phyloP scores from a whole-genome alignment of 1,139 yeast species.

The Blastobotrys indianensis region DNA sequence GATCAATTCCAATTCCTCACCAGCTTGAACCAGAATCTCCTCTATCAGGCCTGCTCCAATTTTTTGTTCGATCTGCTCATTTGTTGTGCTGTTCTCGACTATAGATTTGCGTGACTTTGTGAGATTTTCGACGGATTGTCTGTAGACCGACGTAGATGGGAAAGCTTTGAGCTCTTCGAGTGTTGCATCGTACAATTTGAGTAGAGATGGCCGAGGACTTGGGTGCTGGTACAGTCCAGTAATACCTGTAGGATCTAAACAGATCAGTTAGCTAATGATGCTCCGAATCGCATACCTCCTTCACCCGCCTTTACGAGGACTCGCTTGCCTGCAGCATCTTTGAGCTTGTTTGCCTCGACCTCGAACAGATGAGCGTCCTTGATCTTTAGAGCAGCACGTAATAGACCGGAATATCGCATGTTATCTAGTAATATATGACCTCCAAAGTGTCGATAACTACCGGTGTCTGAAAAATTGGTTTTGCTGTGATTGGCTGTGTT shows the following conservation, averaged over 20 bases:
- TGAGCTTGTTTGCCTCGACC: slow-evolving; percentile 1
- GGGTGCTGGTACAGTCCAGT: slow-evolving; percentile 79
- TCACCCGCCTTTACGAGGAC: slow-evolving; percentile 12
- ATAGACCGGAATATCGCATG: slow-evolving; percentile 39
- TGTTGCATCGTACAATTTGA: slow-evolving; percentile 66
- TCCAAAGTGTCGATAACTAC: background rate
- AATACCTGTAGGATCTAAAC: slow-evolving; percentile 56
- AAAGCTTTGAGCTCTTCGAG: slow-evolving; percentile 53
- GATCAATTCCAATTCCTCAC: slow-evolving; percentile 69
- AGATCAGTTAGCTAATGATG: background rate
- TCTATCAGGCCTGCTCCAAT: slow-evolving; percentile 83
- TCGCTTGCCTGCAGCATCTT: slow-evolving; percentile 10
- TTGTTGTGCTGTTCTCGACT: slow-evolving; percentile 59
- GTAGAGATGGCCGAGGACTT: slow-evolving; percentile 74
- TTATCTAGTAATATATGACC: slow-evolving; percentile 3
- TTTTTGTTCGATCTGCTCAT: slow-evolving; percentile 62
- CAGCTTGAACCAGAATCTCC: slow-evolving; percentile 76
- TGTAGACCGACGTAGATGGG: slow-evolving; percentile 68
- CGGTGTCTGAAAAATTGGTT: slow-evolving; percentile 3
- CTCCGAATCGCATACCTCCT: slow-evolving; percentile 10
- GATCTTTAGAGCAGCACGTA: slow-evolving; percentile 36
- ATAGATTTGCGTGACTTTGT: slow-evolving; percentile 64
- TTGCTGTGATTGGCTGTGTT: slow-evolving; percentile 7
- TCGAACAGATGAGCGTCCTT: slow-evolving; percentile 9
- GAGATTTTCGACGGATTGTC: slow-evolving; percentile 68